Evolutionary conservation across 805 yeast species (phyloP).

Genomic region (Geotrichum ghanense): DNA sequence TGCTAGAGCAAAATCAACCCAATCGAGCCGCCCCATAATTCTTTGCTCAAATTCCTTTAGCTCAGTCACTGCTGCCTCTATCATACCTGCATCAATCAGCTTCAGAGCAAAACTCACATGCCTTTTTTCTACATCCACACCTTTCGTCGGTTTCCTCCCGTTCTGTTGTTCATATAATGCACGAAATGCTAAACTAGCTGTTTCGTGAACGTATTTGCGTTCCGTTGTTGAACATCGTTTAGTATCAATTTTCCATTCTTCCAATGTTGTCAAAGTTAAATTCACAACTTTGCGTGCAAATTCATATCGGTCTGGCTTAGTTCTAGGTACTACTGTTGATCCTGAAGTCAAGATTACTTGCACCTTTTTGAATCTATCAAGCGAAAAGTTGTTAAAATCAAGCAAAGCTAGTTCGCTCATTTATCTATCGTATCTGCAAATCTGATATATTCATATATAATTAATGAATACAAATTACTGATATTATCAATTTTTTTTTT

Average conservation of each 20-base stretch:
- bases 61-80: not conserved
- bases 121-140: constrained; percentile 2
- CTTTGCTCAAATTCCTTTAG: not conserved
- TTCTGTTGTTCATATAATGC: constrained; percentile 1
- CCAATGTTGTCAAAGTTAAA: constrained; percentile 1
- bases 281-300: constrained; percentile 2
- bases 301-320: constrained; percentile 3
- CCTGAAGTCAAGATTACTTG: not conserved
- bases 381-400: constrained; percentile 1
- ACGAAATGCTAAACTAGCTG: not conserved
- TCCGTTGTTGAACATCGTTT: not conserved
- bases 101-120: constrained; percentile 3
- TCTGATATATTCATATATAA: no score
- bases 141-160: not conserved
- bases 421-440: no score
- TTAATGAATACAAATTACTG: no score
- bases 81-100: constrained; percentile 5
- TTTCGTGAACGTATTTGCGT: constrained; percentile 2
- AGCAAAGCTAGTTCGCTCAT: constrained; percentile 1
- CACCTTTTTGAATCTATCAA: constrained; percentile 3
- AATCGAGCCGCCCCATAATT: not conserved
- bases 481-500: no score
- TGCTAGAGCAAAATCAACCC: not conserved
- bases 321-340: not conserved
- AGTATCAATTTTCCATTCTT: not conserved